Evolutionary conservation across 345 rosid genomes (phyloP), one percentile per base, ranked within the genome.

Genomic region (Eutrema yunnanense): DNA sequence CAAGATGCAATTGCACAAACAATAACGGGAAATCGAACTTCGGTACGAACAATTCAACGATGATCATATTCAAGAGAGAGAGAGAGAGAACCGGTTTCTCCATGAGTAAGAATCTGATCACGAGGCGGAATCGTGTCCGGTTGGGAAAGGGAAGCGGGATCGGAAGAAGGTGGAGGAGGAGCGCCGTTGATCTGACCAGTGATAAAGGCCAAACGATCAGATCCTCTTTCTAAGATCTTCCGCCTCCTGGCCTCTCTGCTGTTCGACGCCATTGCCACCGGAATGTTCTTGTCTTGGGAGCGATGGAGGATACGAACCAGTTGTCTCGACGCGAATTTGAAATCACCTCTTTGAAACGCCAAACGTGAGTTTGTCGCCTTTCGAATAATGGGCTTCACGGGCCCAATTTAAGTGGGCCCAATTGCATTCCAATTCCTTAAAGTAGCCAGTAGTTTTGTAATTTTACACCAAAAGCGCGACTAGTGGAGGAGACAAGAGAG

Each of bases 171-270:
- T 6, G 81, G 73, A 79, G 88, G 29, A 19, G 85, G 85, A 30
- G 86, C 75, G 58, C 66, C 71, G 29, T 79, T 78, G 83, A 83
- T 14, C 62, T 80, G 87, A 76, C 90, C 94, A 32, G 91, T 76
- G 74, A 89, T 86, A 71, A 86, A 77, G 68, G 98, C 96, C 50
- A 93, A 83, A 56, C 98, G 97, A 79, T 93, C 96, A 30, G 88
- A 61, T 69, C 98, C 90, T 76, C 92, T 81, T 8, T 87, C 94
- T 32, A 83, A 52, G 72, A 89, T 90, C 84, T 79, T 89, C 70
- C 82, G 78, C 80, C 98, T 84, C 79, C 98, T 86, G 3, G 86
- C 82, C 65, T 94, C 98, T 81, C 97, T 82, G 81, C 52, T 75
- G 81, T 14, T 76, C 64, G 83, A 43, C 22, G 92, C 86, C 87